phyloP scores from a whole-genome alignment of 345 rosid species.

The Toxicodendron radicans region DNA sequence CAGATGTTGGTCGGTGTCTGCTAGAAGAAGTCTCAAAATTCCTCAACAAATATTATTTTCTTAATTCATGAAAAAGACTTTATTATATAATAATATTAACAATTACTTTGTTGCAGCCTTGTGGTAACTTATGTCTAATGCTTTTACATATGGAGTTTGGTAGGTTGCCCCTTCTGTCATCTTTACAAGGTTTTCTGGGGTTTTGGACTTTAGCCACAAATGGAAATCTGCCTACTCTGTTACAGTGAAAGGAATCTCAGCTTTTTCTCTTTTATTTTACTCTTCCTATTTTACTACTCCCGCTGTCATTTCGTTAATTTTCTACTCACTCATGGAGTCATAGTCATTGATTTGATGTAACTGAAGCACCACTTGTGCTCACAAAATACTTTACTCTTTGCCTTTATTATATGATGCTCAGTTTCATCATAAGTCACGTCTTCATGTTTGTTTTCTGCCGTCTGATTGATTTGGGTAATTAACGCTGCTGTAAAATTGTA shows the following conservation, averaged over 20 bases:
- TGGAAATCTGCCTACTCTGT: constrained; percentile 52
- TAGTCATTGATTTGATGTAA: constrained; percentile 12
- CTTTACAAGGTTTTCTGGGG: constrained; percentile 41
- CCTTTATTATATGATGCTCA: background rate
- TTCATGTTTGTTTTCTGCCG: too few relatives aligned
- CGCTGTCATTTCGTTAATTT: constrained; percentile 10
- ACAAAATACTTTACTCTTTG: background rate
- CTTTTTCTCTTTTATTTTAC: constrained; percentile 3
- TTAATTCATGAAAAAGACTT: background rate
- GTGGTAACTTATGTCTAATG: background rate
- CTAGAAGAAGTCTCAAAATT: constrained; percentile 10
- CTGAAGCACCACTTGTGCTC: background rate
- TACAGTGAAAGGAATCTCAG: constrained; percentile 36
- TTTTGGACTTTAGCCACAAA: constrained; percentile 47
- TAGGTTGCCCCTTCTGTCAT: constrained; percentile 40
- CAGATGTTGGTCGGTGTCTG: constrained; percentile 49
- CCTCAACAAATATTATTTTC: background rate
- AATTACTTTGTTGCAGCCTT: background rate
- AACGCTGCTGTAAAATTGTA: too few relatives aligned
- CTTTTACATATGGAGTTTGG: constrained; percentile 22
- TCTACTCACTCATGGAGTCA: background rate
- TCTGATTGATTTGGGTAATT: too few relatives aligned
- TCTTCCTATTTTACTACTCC: background rate
- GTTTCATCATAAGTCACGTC: too few relatives aligned
- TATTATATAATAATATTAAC: background rate